Percentiles rank a stretch among this genome's conserved stretches.
These are phyloP conservation scores for Oryza glaberrima DNA, from an alignment of 176 grass and related monocot species.

Conservation along the genomic window DNA sequence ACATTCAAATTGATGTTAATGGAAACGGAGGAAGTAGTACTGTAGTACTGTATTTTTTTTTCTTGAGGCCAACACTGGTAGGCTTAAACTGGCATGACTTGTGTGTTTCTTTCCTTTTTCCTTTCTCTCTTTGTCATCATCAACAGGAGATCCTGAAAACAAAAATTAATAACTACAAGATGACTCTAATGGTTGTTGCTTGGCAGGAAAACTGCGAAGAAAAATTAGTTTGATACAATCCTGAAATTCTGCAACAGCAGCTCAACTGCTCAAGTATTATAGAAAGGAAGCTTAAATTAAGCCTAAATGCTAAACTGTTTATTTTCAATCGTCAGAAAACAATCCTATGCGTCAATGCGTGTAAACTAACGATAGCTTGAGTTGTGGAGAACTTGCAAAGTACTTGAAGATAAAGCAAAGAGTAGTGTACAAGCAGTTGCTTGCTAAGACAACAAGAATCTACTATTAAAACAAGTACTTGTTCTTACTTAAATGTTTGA, in stretches of 20 bases:
- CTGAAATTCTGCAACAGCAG: not conserved
- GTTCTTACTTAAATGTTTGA: not conserved
- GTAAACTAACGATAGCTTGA: constrained; percentile 13
- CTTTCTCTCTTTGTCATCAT: not conserved
- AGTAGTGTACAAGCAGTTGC: constrained; percentile 11
- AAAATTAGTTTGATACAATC: not conserved
- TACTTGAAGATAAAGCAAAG: constrained; percentile 31
- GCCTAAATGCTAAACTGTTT: no score
- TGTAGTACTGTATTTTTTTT: no score
- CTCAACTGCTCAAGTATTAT: not conserved
- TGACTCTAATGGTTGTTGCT: not conserved
- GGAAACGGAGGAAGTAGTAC: no score
- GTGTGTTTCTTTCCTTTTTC: not conserved
- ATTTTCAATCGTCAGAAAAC: not conserved
- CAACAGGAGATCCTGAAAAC: not conserved
- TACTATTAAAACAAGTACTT: constrained; percentile 7
- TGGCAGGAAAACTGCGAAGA: not conserved
- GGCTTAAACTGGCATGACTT: not conserved
- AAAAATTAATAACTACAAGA: not conserved
- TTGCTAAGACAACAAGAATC: constrained; percentile 42
- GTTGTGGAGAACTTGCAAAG: not conserved
- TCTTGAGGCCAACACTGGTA: no score
- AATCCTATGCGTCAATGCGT: constrained; percentile 10
- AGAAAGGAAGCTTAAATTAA: no score
- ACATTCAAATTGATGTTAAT: no score